Conservation (phyloP, 108 stramenopile genomes). For the Tribonema minus region DNA sequence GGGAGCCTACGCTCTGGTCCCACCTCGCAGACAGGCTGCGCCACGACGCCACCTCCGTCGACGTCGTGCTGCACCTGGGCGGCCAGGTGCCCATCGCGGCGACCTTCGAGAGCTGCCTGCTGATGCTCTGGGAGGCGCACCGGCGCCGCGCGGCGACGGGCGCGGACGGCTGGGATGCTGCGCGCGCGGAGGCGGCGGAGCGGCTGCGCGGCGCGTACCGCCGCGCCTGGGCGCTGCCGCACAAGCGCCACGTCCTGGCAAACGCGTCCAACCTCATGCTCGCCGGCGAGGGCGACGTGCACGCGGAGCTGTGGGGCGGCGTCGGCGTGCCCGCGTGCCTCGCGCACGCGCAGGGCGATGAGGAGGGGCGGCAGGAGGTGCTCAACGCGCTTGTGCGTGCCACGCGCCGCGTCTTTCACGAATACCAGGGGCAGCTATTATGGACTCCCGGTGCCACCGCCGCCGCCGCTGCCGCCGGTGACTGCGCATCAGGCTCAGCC, state of each 20-base stretch:
- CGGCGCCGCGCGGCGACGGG: too few species aligned
- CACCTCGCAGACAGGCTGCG: background rate
- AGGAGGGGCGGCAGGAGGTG: too few species aligned
- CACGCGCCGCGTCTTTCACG: slow-evolving; percentile 1
- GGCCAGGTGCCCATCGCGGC: slow-evolving; percentile 20
- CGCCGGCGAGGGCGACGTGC: slow-evolving; percentile 2
- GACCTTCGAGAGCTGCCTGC: slow-evolving; percentile 17
- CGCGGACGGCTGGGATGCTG: too few species aligned
- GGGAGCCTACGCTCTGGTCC: slow-evolving; percentile 19
- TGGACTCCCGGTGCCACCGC: slow-evolving; percentile 1
- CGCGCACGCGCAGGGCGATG: too few species aligned
- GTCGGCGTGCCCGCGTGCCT: too few species aligned
- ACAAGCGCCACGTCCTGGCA: slow-evolving; percentile 6
- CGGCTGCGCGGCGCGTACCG: background rate
- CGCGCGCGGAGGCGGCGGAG: slow-evolving; percentile 7
- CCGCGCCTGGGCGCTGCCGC: slow-evolving; percentile 7
- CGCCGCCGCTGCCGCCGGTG: background rate
- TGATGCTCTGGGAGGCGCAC: too few species aligned
- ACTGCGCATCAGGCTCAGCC: too few species aligned
- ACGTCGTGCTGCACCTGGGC: slow-evolving; percentile 4
- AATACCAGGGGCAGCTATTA: slow-evolving; percentile 17
- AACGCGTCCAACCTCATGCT: slow-evolving; percentile 10
- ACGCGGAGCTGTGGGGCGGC: background rate
- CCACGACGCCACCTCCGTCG: background rate
- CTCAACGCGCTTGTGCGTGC: too few species aligned